phyloP scores from a whole-genome alignment of 2,329 filamentous ascomycete species.

The Colletotrichum scovillei region DNA sequence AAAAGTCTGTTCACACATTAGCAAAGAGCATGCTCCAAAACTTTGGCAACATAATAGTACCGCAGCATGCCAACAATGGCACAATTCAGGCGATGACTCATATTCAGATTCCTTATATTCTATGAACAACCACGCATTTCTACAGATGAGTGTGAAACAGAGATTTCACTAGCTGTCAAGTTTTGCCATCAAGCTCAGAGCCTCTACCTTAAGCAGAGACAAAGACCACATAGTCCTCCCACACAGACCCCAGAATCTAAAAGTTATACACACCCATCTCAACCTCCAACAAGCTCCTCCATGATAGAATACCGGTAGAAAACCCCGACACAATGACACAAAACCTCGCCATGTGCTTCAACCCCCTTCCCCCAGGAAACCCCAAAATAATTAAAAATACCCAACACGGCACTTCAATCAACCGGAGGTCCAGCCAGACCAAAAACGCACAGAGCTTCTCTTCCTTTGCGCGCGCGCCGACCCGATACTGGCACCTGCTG shows the following conservation, averaged over 20 bases:
- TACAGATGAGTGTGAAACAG: neutral
- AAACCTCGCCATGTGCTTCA: neutral
- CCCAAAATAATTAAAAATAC: too few relatives aligned
- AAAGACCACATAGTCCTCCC: neutral
- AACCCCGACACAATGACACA: conserved; percentile 9
- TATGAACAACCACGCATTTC: neutral
- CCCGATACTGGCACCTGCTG: neutral
- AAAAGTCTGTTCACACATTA: neutral
- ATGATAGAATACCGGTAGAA: neutral
- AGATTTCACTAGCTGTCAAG: neutral
- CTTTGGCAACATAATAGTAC: neutral
- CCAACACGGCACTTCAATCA: too few relatives aligned
- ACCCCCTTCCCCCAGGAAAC: neutral
- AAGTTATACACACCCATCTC: neutral
- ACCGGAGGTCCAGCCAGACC: neutral
- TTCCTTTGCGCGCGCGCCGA: neutral
- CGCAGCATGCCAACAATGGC: too few relatives aligned
- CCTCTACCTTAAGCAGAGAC: neutral
- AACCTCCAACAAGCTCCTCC: conserved; percentile 7
- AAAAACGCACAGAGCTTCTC: neutral
- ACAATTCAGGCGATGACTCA: neutral
- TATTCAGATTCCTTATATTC: neutral
- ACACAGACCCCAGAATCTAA: neutral
- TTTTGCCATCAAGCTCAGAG: neutral
- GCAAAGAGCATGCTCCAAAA: neutral